Evolutionary conservation across 2,329 filamentous ascomycete species (phyloP), one percentile per base, ranked within the genome.

Genomic region (Diaporthe amygdali): DNA sequence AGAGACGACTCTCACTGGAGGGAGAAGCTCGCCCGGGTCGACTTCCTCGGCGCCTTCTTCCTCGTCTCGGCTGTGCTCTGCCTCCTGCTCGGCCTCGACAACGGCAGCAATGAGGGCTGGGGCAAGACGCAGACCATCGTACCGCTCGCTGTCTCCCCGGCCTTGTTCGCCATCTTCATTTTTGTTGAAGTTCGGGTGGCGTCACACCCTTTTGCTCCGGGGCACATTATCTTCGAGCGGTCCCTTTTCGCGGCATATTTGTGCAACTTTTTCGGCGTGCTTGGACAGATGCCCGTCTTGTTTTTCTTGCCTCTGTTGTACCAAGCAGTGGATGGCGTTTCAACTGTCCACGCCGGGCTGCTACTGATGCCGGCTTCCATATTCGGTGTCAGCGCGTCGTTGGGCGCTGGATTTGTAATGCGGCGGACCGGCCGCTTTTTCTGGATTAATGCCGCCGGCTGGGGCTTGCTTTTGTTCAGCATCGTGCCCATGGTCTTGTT

Each of bases 291-390:
- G 77, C 87, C 88, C 0, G 82, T 87, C 1, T 74, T 93, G 5
- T 96, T 94, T 83, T 94, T 93, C 81, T 83, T 94, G n/a, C 92
- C 93, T 1, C 84, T 96, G 2, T 94, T 92, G 81, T 94, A 93
- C 81, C 94, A 96, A 80, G 93, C 91, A 6, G 91, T 92, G 0
- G 85, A 92, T 63, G 89, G 89, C 6, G 82, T 90, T 30, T 87
- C 86, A 5, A 91, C 93, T 1, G 90, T 91, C 0, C 79, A 84
- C 68, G 89, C 92, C 5, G 93, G 93, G 1, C 72, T 92, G 1
- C 83, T 90, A 41, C 86, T 96, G 22, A 82, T 96, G 39, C 93
- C 94, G 0, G 86, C 86, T 68, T 92, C 94, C 74, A 51, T 91
- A 3, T 82, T 83, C 6, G 72, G 87, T 32, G 92, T 95, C 3